Evolutionary conservation across 371 early-diverging fungal species (phyloP).

Genomic region (Cladochytrium tenue): DNA sequence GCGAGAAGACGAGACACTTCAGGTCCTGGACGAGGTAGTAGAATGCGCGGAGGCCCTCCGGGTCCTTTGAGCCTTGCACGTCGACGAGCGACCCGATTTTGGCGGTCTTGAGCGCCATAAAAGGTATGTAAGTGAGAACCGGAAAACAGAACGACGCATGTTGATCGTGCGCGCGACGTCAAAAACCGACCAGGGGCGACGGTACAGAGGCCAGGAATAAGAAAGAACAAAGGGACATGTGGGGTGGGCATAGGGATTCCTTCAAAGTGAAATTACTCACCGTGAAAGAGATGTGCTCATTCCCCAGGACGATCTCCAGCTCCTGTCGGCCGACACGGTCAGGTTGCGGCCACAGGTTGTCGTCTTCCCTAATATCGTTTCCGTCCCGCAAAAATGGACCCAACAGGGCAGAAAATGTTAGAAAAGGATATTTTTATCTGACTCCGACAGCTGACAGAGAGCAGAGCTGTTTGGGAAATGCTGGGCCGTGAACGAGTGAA

Average conservation of each 20-base stretch:
- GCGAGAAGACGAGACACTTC: conserved; percentile 90
- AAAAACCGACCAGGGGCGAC: too few relatives aligned
- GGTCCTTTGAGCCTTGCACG: conserved; percentile 86
- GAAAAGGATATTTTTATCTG: too few relatives aligned
- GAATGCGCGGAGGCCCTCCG: conserved; percentile 90
- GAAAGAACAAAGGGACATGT: too few relatives aligned
- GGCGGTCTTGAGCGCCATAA: conserved; percentile 63
- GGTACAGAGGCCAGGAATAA: too few relatives aligned
- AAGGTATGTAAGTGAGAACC: background rate
- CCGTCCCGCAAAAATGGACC: background rate
- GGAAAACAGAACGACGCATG: too few relatives aligned
- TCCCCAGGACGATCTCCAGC: conserved; percentile 86
- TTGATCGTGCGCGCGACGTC: too few relatives aligned
- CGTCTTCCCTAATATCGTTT: conserved; percentile 73
- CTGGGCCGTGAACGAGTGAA: too few relatives aligned
- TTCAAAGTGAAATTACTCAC: conserved; percentile 45
- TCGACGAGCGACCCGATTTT: conserved; percentile 91
- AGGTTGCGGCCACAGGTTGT: conserved; percentile 87
- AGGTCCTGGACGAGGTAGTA: conserved; percentile 97
- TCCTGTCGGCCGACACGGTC: conserved; percentile 92
- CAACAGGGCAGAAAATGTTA: too few relatives aligned
- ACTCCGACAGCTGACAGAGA: too few relatives aligned
- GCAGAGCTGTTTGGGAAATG: too few relatives aligned
- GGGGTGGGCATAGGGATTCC: conserved; percentile 5
- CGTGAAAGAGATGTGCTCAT: conserved; percentile 92